Percentiles rank a stretch among this genome's conserved stretches.
These are phyloP conservation scores for Glebionis coronaria DNA, from an alignment of 129 eudicot species.

Conservation along the genomic window DNA sequence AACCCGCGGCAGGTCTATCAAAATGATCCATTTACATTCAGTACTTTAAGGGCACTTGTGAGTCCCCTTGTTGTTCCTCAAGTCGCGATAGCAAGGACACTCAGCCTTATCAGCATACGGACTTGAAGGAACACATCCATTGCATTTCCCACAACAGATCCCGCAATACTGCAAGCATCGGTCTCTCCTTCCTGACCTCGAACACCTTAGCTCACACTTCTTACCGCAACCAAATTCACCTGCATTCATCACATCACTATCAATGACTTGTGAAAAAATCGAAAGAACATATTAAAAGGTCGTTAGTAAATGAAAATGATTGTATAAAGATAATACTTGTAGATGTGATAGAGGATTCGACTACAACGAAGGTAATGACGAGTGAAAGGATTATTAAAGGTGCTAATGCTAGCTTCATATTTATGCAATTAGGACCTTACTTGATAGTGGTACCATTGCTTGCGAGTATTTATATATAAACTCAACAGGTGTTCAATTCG, in stretches of 20 bases:
- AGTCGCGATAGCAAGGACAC: slow-evolving; percentile 40
- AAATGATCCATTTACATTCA: not conserved
- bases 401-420: slow-evolving; percentile 12
- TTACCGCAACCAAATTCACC: slow-evolving; percentile 24
- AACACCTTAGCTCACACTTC: slow-evolving; percentile 34
- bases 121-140: slow-evolving; percentile 33
- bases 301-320: not conserved
- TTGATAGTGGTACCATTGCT: too few relatives aligned
- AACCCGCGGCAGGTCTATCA: too few relatives aligned
- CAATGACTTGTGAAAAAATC: not conserved
- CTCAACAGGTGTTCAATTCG: too few relatives aligned
- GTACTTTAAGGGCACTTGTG: not conserved
- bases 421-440: not conserved
- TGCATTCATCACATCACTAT: slow-evolving; percentile 15
- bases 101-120: slow-evolving; percentile 23
- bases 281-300: too few relatives aligned
- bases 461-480: not conserved
- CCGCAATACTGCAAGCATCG: slow-evolving; percentile 30
- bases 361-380: not conserved
- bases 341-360: not conserved
- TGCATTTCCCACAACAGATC: slow-evolving; percentile 35
- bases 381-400: slow-evolving; percentile 18
- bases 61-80: slow-evolving; percentile 18
- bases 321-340: not conserved
- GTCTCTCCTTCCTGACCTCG: slow-evolving; percentile 26